Evolutionary conservation across 140 eudicot genomes (phyloP), one percentile per base, ranked within the genome.

Genomic region (Senecio squalidus): DNA sequence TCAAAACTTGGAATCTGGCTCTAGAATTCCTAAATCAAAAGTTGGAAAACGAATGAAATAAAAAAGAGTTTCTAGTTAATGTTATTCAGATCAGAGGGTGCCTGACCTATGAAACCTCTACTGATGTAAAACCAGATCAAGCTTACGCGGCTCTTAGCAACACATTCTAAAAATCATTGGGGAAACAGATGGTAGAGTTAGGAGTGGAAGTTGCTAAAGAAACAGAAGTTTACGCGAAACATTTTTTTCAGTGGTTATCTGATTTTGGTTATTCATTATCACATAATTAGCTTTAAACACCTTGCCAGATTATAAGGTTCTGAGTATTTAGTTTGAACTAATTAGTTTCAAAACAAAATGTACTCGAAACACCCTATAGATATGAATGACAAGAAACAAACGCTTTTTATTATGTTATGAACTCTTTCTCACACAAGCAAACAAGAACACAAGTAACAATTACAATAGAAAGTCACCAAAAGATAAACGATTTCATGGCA

Each of bases 121-220:
- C 98, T 8, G 98, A 92, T 59, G 96, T 93, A 14, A 78, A 84
- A 9, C 74, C 91, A 1, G 74, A 74, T 36, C 66, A 79, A 50
- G 85, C 98, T 33, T 91, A 91, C 38, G 98, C 96, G n/a, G 98
- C 98, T 28, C 85, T 87, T 46, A 92, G 98, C 72, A 92, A 92
- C 33, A 93, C 89, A 80, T 92, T 61, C 98, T 87, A 82, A 68
- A 69, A 1, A 92, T 92, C 14, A 47, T 92, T 50, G 71, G 62
- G 23, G 87, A 90, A 62, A 68, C 95, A 4, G 73, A 60, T 74
- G 94, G 90, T 7, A 25, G 10, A 14, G 69, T 87, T 30, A 71
- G 72, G 95, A 93, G 9, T 79, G 98, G 78, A 67, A 78, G 62
- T 3, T 87, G 66, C 65, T 92, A 61, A 81, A 92, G 89, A 78